Percentiles rank a stretch among this genome's conserved stretches.
Conservation (phyloP, 306 rosid genomes). For the Vachellia pachyceras region DNA sequence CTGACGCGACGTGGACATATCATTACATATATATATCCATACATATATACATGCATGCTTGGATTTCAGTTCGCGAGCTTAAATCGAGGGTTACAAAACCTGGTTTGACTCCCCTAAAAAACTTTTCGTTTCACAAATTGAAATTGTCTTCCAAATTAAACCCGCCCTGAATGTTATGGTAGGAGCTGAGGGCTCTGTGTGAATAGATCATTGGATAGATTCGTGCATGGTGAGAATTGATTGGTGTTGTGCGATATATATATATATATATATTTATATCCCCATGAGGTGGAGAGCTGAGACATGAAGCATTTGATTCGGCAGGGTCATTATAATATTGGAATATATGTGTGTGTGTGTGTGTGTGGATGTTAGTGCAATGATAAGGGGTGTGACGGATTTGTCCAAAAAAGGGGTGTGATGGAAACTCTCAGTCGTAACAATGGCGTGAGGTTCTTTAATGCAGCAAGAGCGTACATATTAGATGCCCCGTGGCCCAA, state of each 20-base stretch:
- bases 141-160: no score
- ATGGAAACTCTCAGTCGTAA: conserved; percentile 16
- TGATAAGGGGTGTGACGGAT: conserved; percentile 43
- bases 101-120: no score
- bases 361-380: conserved; percentile 24
- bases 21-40: background rate
- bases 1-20: background rate
- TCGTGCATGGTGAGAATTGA: background rate
- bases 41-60: background rate
- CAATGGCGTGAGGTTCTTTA: background rate
- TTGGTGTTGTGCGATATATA: no score
- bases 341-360: no score
- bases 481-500: conserved; percentile 20
- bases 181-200: background rate
- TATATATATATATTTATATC: no score
- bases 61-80: background rate
- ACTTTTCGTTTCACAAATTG: no score
- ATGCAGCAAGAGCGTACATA: background rate
- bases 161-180: no score
- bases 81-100: no score
- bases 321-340: background rate
- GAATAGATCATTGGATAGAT: background rate
- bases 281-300: background rate
- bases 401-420: no score
- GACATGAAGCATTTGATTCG: conserved; percentile 34